phyloP scores from a whole-genome alignment of 1,284 basidiomycete species.

The Apiotrichum mycotoxinovorans region DNA sequence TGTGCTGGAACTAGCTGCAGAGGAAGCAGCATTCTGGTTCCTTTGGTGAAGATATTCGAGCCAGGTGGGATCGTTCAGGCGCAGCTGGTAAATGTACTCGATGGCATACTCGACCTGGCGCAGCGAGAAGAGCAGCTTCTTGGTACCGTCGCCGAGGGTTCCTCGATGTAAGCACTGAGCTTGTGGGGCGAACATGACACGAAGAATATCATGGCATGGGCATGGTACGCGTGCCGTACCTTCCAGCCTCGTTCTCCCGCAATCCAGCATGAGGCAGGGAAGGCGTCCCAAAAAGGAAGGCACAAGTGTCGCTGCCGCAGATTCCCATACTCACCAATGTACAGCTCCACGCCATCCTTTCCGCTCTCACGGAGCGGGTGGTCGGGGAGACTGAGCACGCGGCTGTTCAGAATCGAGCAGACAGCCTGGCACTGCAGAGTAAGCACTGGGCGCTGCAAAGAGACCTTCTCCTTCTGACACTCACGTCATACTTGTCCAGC shows the following conservation, averaged over 20 bases:
- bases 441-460: no score
- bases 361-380: slow-evolving; percentile 67
- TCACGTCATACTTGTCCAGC: slow-evolving; percentile 30
- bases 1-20: no score
- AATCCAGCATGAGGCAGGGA: neutral
- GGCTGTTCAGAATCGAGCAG: slow-evolving; percentile 64
- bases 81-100: slow-evolving; percentile 74
- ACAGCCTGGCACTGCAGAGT: slow-evolving; percentile 53
- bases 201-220: no score
- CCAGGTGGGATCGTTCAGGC: slow-evolving; percentile 56
- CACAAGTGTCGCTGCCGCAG: no score
- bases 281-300: neutral
- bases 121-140: slow-evolving; percentile 70
- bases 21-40: no score
- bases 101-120: slow-evolving; percentile 77
- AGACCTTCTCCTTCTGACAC: no score
- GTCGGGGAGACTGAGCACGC: slow-evolving; percentile 62
- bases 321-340: slow-evolving; percentile 57
- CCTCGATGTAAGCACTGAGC: slow-evolving; percentile 2
- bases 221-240: no score
- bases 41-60: slow-evolving; percentile 7
- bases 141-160: slow-evolving; percentile 28
- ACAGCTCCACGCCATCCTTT: slow-evolving; percentile 64
- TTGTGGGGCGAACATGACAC: neutral
- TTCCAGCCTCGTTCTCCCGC: no score